These are phyloP conservation scores for Endoconidiophora laricicola DNA, from an alignment of 2,329 filamentous ascomycete species.

Conservation along the genomic window DNA sequence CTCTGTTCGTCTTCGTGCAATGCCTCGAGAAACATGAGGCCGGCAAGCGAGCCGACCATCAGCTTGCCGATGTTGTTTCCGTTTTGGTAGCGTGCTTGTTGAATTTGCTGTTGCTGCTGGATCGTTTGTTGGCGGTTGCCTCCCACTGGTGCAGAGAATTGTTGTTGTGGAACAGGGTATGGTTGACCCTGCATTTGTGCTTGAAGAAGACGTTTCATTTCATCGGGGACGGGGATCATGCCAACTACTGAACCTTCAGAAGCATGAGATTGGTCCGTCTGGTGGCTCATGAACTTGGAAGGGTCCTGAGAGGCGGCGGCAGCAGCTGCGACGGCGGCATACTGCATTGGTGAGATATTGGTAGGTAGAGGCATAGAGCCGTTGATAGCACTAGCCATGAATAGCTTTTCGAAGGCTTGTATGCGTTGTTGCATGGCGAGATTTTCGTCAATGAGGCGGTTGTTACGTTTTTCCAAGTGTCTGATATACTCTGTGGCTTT, in stretches of 20 bases:
- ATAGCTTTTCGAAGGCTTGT: constrained; percentile 59
- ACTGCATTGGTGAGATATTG: constrained; percentile 36
- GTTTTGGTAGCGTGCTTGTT: constrained; percentile 37
- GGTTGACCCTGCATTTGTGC: constrained; percentile 39
- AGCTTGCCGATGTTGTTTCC: constrained; percentile 50
- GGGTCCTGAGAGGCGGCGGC: constrained; percentile 16
- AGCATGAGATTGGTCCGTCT: constrained; percentile 28
- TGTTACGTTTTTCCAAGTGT: constrained; percentile 83
- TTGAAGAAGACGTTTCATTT: constrained; percentile 46
- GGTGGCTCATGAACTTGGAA: constrained; percentile 24
- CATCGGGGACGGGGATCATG: constrained; percentile 49
- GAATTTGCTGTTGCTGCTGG: constrained; percentile 21
- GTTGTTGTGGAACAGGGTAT: constrained; percentile 32
- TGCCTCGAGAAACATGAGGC: constrained; percentile 81
- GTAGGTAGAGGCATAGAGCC: constrained; percentile 39
- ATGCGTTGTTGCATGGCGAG: constrained; percentile 60
- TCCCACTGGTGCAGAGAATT: constrained; percentile 27
- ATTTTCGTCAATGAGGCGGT: constrained; percentile 67
- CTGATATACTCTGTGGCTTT: constrained; percentile 95
- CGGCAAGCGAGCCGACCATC: constrained; percentile 84
- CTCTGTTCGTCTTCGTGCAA: constrained; percentile 50
- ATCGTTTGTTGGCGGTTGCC: constrained; percentile 39
- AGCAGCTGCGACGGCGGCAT: constrained; percentile 18
- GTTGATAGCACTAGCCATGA: constrained; percentile 58
- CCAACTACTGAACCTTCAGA: constrained; percentile 31